Evolutionary conservation across 2,329 filamentous ascomycete species (phyloP), one percentile per base, ranked within the genome.

Genomic region (Diaporthe humulicola): DNA sequence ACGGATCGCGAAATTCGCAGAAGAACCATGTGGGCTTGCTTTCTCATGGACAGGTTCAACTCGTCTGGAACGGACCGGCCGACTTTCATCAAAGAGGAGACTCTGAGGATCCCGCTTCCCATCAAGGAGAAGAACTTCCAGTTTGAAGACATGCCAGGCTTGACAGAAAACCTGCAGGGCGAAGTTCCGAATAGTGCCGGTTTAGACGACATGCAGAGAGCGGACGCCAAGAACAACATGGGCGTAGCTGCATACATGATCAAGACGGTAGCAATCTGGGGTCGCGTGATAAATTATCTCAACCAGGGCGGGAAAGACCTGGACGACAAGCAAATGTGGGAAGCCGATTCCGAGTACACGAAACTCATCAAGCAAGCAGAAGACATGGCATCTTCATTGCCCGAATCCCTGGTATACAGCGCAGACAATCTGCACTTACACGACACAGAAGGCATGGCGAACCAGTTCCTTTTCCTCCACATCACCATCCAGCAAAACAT

Each of bases 21-120:
- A 78, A 91, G 97, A 73, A 97, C 95, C 3, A 98, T 99, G 96
- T 99, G 97, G 97, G 94, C 96, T 17, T 98, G 96, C 81, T 98
- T 98, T 80, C 84, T 98, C 73, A 98, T 98, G 96, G 97, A 99
- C 82, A 92, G 96, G 0, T 98, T 98, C 87, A 98, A 97, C 84
- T 98, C 96, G 0, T 98, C 96, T 1, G 96, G 97, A 2, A 97
- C 95, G 3, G 96, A 98, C 80, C 90, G 96, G 50, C 97, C 97
- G 28, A 94, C 95, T 71, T 98, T 98, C 78, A 93, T 98, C 72
- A 93, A 94, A 78, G 95, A 98, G 82, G 94, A 97, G 78, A 95
- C 94, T 73, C 90, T 98, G 76, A 93, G 95, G 78, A 95, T 98
- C 22, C 96, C 97, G 77, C 86, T 99, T 33, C 97, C 97, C 0